Evolutionary conservation across 805 yeast genomes (phyloP), one percentile per base, ranked within the genome.

Genomic region (Metschnikowia similis): DNA sequence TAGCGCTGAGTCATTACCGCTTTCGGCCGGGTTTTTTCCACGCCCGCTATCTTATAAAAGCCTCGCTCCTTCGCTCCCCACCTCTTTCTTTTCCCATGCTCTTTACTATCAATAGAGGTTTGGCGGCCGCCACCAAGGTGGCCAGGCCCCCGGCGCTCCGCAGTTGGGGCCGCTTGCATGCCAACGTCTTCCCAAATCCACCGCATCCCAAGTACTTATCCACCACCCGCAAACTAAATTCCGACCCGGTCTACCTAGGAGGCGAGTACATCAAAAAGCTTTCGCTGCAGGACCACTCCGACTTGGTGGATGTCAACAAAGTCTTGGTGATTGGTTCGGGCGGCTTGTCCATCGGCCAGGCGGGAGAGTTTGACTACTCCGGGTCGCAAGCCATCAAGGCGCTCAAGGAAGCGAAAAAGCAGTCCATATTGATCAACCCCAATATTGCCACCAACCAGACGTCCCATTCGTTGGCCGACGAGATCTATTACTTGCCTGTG

Each of bases 351-450:
- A 92, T 92, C 67, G 98, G 98, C 53, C 98, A 92, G 73, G 98
- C 98, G 47, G 98, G 98, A 63, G 98, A 92, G 73, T 92, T 92
- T 63, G 98, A 92, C 71, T 92, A 92, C 70, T 86, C 96, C 48
- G 96, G 98, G 50, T 91, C 97, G 26, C 98, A 91, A 74, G 98
- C 98, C 46, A 92, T 91, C 69, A 91, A 91, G 71, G 98, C 98
- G 10, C 75, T 91, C 64, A 87, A 81, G 65, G 98, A 91, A 73
- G 95, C 96, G 49, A 80, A 87, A 70, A 91, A 89, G 67, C 68
- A 81, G 63, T 83, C 96, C 6, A 87, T 91, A 56, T 79, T 91
- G 66, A 89, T 91, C 66, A 91, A 91, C 69, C 98, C 98, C 54
- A 91, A 91, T 69, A 91, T 91, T 59, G 98, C 98, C 40, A 91